These are phyloP conservation scores for Penicillium chermesinum DNA, from an alignment of 495 filamentous ascomycete species.

Conservation along the genomic window DNA sequence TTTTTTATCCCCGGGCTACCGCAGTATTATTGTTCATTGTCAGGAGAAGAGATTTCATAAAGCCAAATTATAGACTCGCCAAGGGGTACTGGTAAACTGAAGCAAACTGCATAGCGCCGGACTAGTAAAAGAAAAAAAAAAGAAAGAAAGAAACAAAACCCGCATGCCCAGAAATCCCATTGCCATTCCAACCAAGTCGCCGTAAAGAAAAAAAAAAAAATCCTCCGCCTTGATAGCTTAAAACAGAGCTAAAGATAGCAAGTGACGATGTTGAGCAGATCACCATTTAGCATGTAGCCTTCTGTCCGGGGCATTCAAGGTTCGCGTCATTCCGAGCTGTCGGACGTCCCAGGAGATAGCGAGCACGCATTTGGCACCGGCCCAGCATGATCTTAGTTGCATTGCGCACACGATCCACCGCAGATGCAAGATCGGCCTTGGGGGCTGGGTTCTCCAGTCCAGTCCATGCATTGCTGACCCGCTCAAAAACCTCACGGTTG, in stretches of 20 bases:
- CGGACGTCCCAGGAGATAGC: slow-evolving; percentile 26
- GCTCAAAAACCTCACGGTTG: slow-evolving; percentile 26
- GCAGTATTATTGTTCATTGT: slow-evolving; percentile 8
- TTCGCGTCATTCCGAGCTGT: slow-evolving; percentile 9
- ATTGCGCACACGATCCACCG: slow-evolving; percentile 33
- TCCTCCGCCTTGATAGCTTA: slow-evolving; percentile 1
- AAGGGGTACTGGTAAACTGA: neutral
- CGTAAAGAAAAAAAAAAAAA: slow-evolving; percentile 26
- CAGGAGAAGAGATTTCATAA: neutral
- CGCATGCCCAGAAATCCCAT: slow-evolving; percentile 7
- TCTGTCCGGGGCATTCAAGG: slow-evolving; percentile 6
- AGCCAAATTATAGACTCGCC: neutral
- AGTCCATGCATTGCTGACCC: slow-evolving; percentile 29
- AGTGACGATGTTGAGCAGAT: neutral
- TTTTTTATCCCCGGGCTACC: neutral
- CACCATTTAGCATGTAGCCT: neutral
- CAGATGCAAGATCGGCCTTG: slow-evolving; percentile 20
- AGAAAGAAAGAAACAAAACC: too few relatives aligned
- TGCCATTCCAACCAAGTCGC: slow-evolving; percentile 19
- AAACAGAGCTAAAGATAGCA: slow-evolving; percentile 4
- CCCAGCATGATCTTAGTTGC: slow-evolving; percentile 29
- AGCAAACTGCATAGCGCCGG: slow-evolving; percentile 17
- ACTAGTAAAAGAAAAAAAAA: too few relatives aligned
- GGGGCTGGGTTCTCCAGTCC: slow-evolving; percentile 23
- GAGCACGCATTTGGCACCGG: slow-evolving; percentile 37